phyloP scores from a whole-genome alignment of 352 stramenopile genomes.

The Phytopythium aichiense region DNA sequence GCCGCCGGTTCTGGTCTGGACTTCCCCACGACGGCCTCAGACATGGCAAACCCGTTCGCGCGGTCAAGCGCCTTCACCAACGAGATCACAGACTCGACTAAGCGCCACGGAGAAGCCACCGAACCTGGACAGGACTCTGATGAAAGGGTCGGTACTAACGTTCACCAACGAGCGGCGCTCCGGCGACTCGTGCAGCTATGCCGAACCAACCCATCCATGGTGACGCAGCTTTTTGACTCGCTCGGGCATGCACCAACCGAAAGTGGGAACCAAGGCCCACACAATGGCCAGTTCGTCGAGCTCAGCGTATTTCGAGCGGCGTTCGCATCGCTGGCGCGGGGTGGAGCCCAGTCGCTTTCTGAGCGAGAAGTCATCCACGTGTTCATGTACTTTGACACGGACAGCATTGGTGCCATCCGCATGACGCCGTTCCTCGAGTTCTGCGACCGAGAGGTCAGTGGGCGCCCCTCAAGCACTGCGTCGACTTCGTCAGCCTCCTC shows the following conservation, averaged over 20 bases:
- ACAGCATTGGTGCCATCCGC: slow-evolving; percentile 59
- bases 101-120: slow-evolving; percentile 63
- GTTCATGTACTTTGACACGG: slow-evolving; percentile 76
- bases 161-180: slow-evolving; percentile 61
- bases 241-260: not conserved
- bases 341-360: slow-evolving; percentile 8
- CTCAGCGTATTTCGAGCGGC: slow-evolving; percentile 39
- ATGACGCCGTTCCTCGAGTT: slow-evolving; percentile 36
- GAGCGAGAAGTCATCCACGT: slow-evolving; percentile 66
- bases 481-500: not conserved
- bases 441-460: slow-evolving; percentile 8
- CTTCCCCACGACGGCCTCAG: slow-evolving; percentile 46
- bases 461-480: not conserved
- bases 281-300: slow-evolving; percentile 30
- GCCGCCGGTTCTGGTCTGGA: slow-evolving; percentile 49
- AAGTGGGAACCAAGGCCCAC: not conserved
- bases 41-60: slow-evolving; percentile 55
- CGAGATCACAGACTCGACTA: slow-evolving; percentile 56
- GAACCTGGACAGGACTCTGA: slow-evolving; percentile 49
- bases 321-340: slow-evolving; percentile 12
- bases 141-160: slow-evolving; percentile 44
- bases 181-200: slow-evolving; percentile 30
- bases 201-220: slow-evolving; percentile 11
- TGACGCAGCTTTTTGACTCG: slow-evolving; percentile 1
- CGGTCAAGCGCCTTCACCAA: slow-evolving; percentile 73